These are phyloP conservation scores for Coelastrella sp. DNA, from an alignment of 139 green algal genomes.

Conservation along the genomic window DNA sequence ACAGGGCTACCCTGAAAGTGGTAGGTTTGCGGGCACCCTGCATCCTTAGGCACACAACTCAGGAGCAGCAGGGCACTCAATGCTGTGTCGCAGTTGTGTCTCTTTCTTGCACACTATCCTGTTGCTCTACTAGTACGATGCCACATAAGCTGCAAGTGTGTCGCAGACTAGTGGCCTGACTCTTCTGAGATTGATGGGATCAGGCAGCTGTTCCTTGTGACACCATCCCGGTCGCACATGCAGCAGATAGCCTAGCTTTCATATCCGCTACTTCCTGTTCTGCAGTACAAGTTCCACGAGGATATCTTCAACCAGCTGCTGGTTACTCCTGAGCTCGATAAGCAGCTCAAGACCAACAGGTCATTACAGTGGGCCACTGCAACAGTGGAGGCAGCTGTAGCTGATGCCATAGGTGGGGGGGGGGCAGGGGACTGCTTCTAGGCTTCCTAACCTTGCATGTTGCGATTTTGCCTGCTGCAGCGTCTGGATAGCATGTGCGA, in stretches of 20 bases:
- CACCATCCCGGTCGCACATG: too few species aligned
- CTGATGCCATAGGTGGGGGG: constrained; percentile 1
- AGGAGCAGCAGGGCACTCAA: not conserved
- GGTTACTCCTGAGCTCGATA: constrained; percentile 50
- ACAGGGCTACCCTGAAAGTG: not conserved
- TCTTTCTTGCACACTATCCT: not conserved
- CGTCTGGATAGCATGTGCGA: not conserved
- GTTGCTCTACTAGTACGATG: too few species aligned
- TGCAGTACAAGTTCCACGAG: constrained; percentile 49
- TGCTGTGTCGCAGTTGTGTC: not conserved
- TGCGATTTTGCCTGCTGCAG: not conserved
- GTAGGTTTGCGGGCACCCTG: not conserved
- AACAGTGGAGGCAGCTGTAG: constrained; percentile 17
- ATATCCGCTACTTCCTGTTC: not conserved
- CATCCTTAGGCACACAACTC: not conserved
- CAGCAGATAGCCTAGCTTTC: too few species aligned
- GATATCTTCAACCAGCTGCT: constrained; percentile 53
- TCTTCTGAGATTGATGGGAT: too few species aligned
- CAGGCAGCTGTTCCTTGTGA: too few species aligned
- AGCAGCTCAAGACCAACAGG: constrained; percentile 8
- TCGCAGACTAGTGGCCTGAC: too few species aligned
- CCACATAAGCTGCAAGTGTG: too few species aligned
- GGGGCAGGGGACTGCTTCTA: too few species aligned
- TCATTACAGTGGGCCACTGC: not conserved
- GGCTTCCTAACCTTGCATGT: too few species aligned